A percentile compares a stretch with the other conserved stretches of the same genome.
phyloP scores from a whole-genome alignment of 2,329 filamentous ascomycete genomes.

The Sporothrix euskadiensis region DNA sequence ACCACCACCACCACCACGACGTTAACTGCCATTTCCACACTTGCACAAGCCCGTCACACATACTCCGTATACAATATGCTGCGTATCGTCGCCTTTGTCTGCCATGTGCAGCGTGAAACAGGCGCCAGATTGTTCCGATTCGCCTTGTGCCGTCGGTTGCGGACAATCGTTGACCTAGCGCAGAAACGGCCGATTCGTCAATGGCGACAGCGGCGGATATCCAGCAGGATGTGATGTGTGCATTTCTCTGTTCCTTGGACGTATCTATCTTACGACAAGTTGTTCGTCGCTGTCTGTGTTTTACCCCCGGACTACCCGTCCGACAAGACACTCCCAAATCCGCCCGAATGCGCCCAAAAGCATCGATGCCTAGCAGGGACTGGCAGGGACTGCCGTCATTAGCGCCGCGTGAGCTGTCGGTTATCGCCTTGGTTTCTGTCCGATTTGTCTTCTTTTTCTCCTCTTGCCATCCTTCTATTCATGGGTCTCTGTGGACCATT shows the following conservation, averaged over 20 bases:
- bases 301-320: slow-evolving; percentile 8
- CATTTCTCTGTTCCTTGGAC: background rate
- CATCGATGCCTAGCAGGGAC: background rate
- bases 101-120: slow-evolving; percentile 21
- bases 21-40: background rate
- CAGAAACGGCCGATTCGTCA: slow-evolving; percentile 8
- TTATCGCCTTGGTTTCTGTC: background rate
- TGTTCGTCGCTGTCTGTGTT: background rate
- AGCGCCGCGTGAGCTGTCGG: background rate
- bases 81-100: background rate
- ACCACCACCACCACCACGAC: background rate
- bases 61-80: no score
- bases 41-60: background rate
- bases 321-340: background rate
- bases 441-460: slow-evolving; percentile 2
- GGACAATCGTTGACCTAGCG: background rate
- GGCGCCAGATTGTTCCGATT: slow-evolving; percentile 17
- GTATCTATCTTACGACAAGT: background rate
- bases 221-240: background rate
- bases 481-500: background rate
- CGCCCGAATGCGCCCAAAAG: background rate
- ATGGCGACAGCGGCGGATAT: background rate
- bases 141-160: background rate
- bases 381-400: slow-evolving; percentile 15
- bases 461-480: background rate